phyloP scores from a whole-genome alignment of 306 rosid species.

The Lotus japonicus region DNA sequence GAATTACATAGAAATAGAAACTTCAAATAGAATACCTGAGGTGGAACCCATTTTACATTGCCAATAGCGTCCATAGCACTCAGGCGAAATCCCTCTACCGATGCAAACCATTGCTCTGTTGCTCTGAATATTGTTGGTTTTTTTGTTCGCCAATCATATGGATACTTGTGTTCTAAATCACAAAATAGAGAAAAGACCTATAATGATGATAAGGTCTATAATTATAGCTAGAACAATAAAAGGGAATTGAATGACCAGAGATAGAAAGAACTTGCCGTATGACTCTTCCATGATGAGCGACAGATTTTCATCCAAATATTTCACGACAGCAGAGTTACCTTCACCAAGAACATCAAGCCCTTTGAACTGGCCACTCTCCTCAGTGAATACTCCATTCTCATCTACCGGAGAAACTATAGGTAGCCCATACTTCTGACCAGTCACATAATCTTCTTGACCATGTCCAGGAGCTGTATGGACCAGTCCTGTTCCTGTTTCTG shows the following conservation, averaged over 20 bases:
- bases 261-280: constrained; percentile 47
- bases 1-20: background rate
- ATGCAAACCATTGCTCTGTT: constrained; percentile 99
- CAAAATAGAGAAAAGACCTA: constrained; percentile 19
- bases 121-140: constrained; percentile 97
- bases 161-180: constrained; percentile 89
- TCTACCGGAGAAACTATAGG: constrained; percentile 85
- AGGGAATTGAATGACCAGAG: background rate
- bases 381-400: constrained; percentile 87
- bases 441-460: constrained; percentile 94
- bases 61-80: constrained; percentile 80
- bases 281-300: constrained; percentile 86
- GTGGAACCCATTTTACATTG: constrained; percentile 83
- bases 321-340: constrained; percentile 79
- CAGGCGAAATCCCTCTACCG: constrained; percentile 90
- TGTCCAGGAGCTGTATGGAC: constrained; percentile 99
- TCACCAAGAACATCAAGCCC: constrained; percentile 96
- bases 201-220: constrained; percentile 12
- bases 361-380: constrained; percentile 85
- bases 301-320: constrained; percentile 69
- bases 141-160: constrained; percentile 97
- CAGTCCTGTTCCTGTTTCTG: constrained; percentile 93
- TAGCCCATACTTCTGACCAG: constrained; percentile 90
- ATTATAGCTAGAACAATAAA: background rate
- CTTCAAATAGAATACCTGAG: constrained; percentile 60